Evolutionary conservation across 2,329 filamentous ascomycete genomes (phyloP).

Genomic region (Colletotrichum cuscutae): DNA sequence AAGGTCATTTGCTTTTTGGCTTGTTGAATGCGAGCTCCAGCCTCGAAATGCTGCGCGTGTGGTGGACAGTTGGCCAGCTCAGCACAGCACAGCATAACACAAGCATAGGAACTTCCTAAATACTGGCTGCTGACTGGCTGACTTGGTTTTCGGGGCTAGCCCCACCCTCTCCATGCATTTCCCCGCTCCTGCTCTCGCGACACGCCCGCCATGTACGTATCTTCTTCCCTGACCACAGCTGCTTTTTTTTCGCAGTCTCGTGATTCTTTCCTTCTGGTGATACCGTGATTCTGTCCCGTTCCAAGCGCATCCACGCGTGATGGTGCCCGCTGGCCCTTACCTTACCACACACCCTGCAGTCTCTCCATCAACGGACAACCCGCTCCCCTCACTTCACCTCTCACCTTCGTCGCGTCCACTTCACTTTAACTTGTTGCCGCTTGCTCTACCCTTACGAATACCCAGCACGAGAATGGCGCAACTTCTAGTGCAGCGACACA

Average conservation of each 20-base stretch:
- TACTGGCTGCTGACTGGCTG: constrained; percentile 4
- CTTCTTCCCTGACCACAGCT: constrained; percentile 20
- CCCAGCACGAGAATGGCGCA: constrained; percentile 22
- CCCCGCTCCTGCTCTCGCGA: constrained; percentile 27
- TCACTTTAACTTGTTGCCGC: neutral
- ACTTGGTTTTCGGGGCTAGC: neutral
- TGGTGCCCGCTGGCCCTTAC: neutral
- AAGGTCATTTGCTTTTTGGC: constrained; percentile 24
- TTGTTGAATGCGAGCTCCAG: neutral
- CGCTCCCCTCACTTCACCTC: constrained; percentile 3
- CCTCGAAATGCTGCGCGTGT: neutral
- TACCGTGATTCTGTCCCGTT: constrained; percentile 30
- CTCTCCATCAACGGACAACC: constrained; percentile 5
- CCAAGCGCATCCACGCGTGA: constrained; percentile 30
- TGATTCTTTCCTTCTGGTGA: constrained; percentile 17
- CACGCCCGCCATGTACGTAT: constrained; percentile 25
- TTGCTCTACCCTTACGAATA: neutral
- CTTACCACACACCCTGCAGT: constrained; percentile 24
- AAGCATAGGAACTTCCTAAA: neutral
- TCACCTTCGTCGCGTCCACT: constrained; percentile 11
- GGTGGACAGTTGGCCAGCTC: constrained; percentile 13
- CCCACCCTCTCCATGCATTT: constrained; percentile 26
- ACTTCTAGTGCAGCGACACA: constrained; percentile 8
- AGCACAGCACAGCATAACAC: constrained; percentile 26
- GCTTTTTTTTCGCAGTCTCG: constrained; percentile 26